Evolutionary conservation across 441 rosid genomes (phyloP).

Genomic region (Bocquillonia castaneifolia): DNA sequence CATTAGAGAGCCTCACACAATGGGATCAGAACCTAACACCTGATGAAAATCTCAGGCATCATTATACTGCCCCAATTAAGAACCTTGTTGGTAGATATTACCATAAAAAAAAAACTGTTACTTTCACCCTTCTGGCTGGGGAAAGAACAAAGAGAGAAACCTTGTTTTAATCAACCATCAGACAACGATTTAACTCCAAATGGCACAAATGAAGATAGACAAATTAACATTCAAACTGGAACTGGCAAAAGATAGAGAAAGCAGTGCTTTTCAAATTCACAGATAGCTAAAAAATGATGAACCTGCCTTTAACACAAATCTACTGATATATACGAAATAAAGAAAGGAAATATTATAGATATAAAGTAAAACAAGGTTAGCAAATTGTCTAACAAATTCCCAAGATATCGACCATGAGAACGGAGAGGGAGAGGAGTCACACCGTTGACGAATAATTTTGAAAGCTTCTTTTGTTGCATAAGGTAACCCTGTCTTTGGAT

Average conservation of each 20-base stretch:
- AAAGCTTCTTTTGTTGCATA: conserved; percentile 93
- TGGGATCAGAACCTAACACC: no score
- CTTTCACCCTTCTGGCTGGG: background rate
- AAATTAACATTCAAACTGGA: background rate
- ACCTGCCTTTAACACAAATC: background rate
- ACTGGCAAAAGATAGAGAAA: background rate
- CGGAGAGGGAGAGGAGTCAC: conserved; percentile 4
- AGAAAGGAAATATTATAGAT: background rate
- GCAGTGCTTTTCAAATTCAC: background rate
- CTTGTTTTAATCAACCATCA: background rate
- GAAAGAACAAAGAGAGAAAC: background rate
- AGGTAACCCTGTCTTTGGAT: conserved; percentile 85
- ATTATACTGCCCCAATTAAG: no score
- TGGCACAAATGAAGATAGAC: background rate
- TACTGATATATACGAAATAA: background rate
- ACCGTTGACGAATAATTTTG: conserved; percentile 81
- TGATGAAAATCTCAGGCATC: no score
- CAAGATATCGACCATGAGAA: background rate
- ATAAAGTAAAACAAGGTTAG: background rate
- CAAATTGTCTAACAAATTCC: background rate
- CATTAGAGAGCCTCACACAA: no score
- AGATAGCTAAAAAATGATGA: background rate
- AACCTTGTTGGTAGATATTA: no score
- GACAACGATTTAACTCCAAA: background rate
- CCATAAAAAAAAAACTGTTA: background rate